Base-by-base conservation (phyloP, 352 stramenopile species). In the Aphanomyces invadans region DNA sequence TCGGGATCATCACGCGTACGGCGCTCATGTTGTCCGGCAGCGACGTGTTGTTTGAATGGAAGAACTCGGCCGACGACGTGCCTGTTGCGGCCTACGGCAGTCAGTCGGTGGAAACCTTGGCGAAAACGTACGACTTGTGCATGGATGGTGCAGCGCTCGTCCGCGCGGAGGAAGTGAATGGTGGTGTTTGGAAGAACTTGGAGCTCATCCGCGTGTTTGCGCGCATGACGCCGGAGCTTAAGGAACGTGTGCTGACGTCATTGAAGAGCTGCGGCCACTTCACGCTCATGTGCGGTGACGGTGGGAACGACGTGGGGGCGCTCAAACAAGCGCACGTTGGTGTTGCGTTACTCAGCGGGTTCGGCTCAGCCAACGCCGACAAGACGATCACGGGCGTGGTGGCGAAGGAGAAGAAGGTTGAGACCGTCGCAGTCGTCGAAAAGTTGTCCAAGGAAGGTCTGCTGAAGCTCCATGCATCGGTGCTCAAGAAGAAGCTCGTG, bases 271-370 rank as follows among this genome's bases (percentile, higher is more conserved):
- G 83, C 31, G 96, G 96, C 0, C 77, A 90, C 55, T 80, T 90
- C 59, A 98, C 94, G 26, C 79, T 99, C 19, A 99, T 99, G 96
- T 99, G 97, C 60, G 97, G 97, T 62, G 97, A 99, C 68, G 97
- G 97, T 60, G 97, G 90, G 15, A 99, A 99, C 73, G 97, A 99
- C 77, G 92, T 98, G 4, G 95, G 95, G 54, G 93, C 93, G 2
- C 73, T 98, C 32, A 98, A 98, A 74, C 91, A 97, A 69, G 86
- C 86, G 28, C 82, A 95, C 61, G 87, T 95, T 75, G 87, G 87
- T 57, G 85, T 95, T 9, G 85, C 85, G 15, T 46, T 95, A 28
- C 71, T 95, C 5, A 83, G 82, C 38, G 85, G 85, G 36, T 93
- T 94, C 51, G 85, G 85, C 38, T 91, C 83, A 19, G 85, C 85